Evolutionary conservation across 2,329 filamentous ascomycete genomes (phyloP), one percentile per base, ranked within the genome.

Genomic region (Alternaria angustiovoidea): DNA sequence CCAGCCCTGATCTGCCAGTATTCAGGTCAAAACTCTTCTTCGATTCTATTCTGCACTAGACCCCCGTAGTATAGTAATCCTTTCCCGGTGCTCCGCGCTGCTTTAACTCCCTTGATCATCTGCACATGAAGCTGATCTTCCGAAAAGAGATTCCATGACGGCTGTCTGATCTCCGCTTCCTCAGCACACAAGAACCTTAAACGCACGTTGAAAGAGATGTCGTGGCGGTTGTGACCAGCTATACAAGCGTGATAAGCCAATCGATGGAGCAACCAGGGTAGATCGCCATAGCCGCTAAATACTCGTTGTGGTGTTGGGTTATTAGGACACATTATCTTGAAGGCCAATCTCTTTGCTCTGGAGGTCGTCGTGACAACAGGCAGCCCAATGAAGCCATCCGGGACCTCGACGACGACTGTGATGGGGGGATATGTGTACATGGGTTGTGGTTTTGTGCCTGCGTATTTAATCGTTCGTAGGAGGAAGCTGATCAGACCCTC

Each of bases 11-110:
- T 22, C 3, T 22, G 20, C 32, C 32, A 16, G 6, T 36, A 7
- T 41, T 1, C 12, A 42, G 6, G 20, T 42, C 20, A 42, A 8
- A 42, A 0, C 20, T 42, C 39, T 16, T 42, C 20, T 1, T 42
- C 3, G 2, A 24, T 16, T 1, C 20, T 2, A 12, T 42, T 12
- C 2, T 24, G 12, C 20, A 16, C n/a, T 11, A 51, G 4, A 9
- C 56, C 56, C 11, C 42, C 49, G 46, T 42, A 58, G 30, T 41
- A 41, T 8, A 58, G 8, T 16, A 54, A 5, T 14, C 32, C 24
- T 4, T 22, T 30, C 7, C 26, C 42, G 12, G 18, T 32, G 3
- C 20, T 7, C 5, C 28, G 9, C 3, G 42, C 56, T 9, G 32
- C 36, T 11, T 9, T 44, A 8, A 49, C 16, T 2, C 42, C 56